Evolutionary conservation across 768 basidiomycete genomes (phyloP).

Genomic region (Dacryopinax spathularia): DNA sequence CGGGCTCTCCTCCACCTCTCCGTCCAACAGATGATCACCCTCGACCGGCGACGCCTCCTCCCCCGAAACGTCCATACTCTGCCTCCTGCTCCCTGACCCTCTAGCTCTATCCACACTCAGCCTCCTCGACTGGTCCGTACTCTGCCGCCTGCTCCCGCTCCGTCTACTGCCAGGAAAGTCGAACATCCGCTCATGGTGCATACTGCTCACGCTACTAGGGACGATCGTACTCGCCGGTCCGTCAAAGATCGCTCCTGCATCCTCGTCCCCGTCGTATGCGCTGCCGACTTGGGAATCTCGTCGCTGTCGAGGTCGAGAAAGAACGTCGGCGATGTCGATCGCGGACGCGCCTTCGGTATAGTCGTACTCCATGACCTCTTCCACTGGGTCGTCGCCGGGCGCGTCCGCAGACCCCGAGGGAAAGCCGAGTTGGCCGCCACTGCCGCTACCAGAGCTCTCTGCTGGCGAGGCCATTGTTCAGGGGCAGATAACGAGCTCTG

Average conservation of each 20-base stretch:
- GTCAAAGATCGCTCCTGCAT: slow-evolving; percentile 42
- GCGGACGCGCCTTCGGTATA: slow-evolving; percentile 80
- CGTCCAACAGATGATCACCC: not conserved
- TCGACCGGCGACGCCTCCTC: not conserved
- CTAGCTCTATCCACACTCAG: not conserved
- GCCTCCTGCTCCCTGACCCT: not conserved
- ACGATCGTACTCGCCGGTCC: slow-evolving; percentile 50
- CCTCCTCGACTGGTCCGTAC: not conserved
- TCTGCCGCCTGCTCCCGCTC: not conserved
- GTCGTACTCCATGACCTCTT: slow-evolving; percentile 28
- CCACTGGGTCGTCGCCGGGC: not conserved
- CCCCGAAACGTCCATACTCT: not conserved
- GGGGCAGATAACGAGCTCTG: not conserved
- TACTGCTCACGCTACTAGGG: slow-evolving; percentile 67
- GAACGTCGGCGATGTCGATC: slow-evolving; percentile 51
- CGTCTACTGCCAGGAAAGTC: not conserved
- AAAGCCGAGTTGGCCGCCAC: not conserved
- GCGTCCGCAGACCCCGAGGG: not conserved
- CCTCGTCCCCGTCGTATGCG: slow-evolving; percentile 40
- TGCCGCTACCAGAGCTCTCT: not conserved
- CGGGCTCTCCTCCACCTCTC: not conserved
- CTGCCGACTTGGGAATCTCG: slow-evolving; percentile 54
- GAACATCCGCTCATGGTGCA: slow-evolving; percentile 37
- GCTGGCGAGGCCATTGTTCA: not conserved
- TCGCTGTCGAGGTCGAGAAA: slow-evolving; percentile 30